A percentile compares a stretch with the other conserved stretches of the same genome.
Conservation (phyloP, 1,284 basidiomycete species). For the Puccinia novopanici region DNA sequence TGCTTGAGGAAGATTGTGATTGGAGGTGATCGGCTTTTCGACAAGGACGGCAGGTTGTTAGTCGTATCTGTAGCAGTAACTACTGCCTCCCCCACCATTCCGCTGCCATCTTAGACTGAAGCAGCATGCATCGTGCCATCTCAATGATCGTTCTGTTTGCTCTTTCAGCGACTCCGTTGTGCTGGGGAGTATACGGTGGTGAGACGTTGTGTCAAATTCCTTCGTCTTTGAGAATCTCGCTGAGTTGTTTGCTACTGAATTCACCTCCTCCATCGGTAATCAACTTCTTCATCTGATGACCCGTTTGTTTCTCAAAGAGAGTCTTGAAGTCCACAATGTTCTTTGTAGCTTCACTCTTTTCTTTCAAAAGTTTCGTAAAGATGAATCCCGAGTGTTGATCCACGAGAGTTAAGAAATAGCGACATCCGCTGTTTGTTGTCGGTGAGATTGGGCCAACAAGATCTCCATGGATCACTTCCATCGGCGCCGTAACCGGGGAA, state of each 20-base stretch:
- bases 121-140: neutral
- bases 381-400: neutral
- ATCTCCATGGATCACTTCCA: no score
- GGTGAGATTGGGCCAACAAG: no score
- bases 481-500: no score
- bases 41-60: neutral
- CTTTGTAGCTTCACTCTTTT: neutral
- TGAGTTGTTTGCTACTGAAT: no score
- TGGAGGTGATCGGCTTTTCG: neutral
- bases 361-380: neutral
- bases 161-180: neutral
- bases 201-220: neutral
- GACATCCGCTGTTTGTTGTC: no score
- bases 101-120: neutral
- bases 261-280: no score
- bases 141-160: neutral
- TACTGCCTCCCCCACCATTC: neutral
- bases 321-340: neutral
- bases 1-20: neutral
- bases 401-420: neutral
- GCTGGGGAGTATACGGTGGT: neutral
- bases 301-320: no score
- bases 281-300: no score
- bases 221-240: neutral
- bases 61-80: neutral